Base-by-base conservation (phyloP, 2,329 filamentous ascomycete genomes). In the Cladosporium oxysporum region DNA sequence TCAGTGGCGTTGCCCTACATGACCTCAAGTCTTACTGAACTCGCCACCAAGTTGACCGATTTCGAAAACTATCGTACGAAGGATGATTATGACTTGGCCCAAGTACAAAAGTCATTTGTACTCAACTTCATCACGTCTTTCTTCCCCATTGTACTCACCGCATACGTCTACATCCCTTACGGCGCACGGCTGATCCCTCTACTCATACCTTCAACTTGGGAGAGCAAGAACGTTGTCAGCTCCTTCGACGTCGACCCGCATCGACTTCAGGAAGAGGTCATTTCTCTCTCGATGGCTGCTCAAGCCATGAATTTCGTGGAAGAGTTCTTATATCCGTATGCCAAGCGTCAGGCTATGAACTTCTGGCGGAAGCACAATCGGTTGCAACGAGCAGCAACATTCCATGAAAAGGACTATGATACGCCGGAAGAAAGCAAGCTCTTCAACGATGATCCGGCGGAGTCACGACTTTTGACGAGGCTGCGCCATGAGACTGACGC, bases 71-170 rank as follows among this genome's bases (percentile, higher is more conserved):
- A 98, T 76, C 91, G 93, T 72, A 97, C 92, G 0, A 86, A 91
- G 65, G 91, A 93, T 70, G 89, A 89, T 14, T 91, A 97, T 73
- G 88, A 96, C 67, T 87, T 91, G 23, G 91, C 93, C 1, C 86
- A 97, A 75, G 92, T 95, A 0, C 89, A 91, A 66, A 99, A 99
- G 82, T 90, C 96, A 31, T 98, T 99, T 74, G 88, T 98, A 11
- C 87, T 98, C 74, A 96, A 97, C 81, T 97, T 97, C 79, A 94
- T 98, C 79, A 96, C 93, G 6, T 96, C 93, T 0, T 98, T 97
- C 76, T 87, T 96, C 62, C 91, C 92, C 0, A 89, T 96, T 18
- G 89, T 96, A 75, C 85, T 98, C 21, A 97, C 93, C 0, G 92
- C 93, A 0, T 98, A 97, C 71, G 88, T 97, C 68, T 98, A 97